Evolutionary conservation across 2,329 filamentous ascomycete species (phyloP), one percentile per base, ranked within the genome.

Genomic region (Plectosphaerella plurivora): DNA sequence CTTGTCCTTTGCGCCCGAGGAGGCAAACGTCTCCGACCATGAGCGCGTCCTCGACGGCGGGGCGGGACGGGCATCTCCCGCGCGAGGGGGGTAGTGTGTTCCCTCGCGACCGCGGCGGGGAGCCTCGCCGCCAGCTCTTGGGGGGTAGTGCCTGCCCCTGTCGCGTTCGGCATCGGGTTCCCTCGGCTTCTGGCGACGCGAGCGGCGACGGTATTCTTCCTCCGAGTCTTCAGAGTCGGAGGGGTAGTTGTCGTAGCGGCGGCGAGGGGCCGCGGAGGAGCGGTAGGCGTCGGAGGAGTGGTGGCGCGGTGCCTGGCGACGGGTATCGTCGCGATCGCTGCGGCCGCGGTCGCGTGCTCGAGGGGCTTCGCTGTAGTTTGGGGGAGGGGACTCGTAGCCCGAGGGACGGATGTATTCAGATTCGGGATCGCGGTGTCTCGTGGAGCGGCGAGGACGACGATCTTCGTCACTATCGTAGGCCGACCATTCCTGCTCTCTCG

Each of bases 151-250:
- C 16, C 16, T 41, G 39, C 9, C 25, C n/a, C 22, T 36, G 20
- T 20, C 47, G 47, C 28, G 50, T 45, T 9, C 35, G 36, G 15
- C 53, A 47, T 8, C 46, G 22, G 18, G 20, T 36, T 47, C 7
- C 39, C 53, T 15, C 10, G 24, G 22, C 48, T 41, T 3, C 42
- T 49, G 15, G 45, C 12, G 16, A 24, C 53, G 37, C 24, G 20
- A 18, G 15, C 35, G 22, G 1, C 42, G 45, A 22, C 15, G 24
- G 10, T 55, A 49, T 9, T 51, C 45, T 24, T 54, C 55, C 28
- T 51, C 55, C 2, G 54, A 51, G 12, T 53, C 51, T 6, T 55
- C 51, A 5, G 51, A 51, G 45, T 57, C 52, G 24, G 28, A 45
- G 5, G 45, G 36, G 39, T 53, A 51, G 42, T 47, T 37, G 46